Base-by-base conservation (phyloP, 768 basidiomycete species). In the Lactarius pseudohatsudake region DNA sequence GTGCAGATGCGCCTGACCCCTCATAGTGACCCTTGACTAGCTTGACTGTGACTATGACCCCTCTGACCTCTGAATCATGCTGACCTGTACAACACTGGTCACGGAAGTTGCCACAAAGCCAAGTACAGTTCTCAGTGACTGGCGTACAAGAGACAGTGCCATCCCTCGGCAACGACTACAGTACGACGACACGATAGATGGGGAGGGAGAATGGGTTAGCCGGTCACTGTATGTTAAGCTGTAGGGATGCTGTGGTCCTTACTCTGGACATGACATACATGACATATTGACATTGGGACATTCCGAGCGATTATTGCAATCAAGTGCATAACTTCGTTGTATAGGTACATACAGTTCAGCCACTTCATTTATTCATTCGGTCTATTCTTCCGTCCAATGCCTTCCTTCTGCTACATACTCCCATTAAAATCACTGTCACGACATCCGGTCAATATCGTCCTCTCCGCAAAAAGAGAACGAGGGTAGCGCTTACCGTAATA, bases 401-500 rank as follows among this genome's bases (percentile, higher is more conserved):
- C 26, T 22, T 50, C 11, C 10, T 50, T 56, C 26, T 53, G 50
- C 13, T 28, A 26, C 11, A 6, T 32, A 4, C 22, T 0, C 10
- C 34, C 4, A 15, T 15, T 34, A 10, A 40, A 20, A 66, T 62
- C 30, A 66, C 65, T 62, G 15, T 43, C 5, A 22, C 22, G 47
- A 54, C 2, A 10, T 53, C 9, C 36, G 8, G n/a, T 66, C 20
- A 66, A 30, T n/a, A 34, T 53, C 32, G 18, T 60, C 26, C 11
- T 11, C 20, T 36, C 11, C 30, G 20, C 8, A 3, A n/a, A 5
- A 59, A 54, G 15, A 13, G 26, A 7, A 22, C 57, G 18, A 7
- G 1, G 36, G 47, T 47, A 53, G 34, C 41, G 6, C 66, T 64
- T 60, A 69, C 70, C 63, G 96, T 99, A 76, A 99, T 98, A 70